Evolutionary conservation across 1,284 basidiomycete genomes (phyloP), one percentile per base, ranked within the genome.

Genomic region (Cerrena zonata): DNA sequence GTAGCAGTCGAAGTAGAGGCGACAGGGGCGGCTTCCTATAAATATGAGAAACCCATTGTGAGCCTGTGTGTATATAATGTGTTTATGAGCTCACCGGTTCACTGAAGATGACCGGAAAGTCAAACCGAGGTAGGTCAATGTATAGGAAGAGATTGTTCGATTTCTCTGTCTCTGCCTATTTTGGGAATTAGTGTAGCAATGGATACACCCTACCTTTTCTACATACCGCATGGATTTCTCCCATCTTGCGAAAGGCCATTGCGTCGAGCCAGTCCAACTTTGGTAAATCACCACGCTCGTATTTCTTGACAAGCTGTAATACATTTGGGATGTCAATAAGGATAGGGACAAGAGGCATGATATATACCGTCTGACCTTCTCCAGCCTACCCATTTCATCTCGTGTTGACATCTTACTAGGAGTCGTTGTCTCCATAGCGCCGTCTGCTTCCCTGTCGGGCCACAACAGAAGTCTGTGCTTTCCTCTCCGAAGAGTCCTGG

Each of bases 241-340:
- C 94, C 74, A 98, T 95, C 70, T 89, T 89, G 27, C 94, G 75
- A 67, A 96, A 98, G 1, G 90, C 86, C 65, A 96, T 73, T 56
- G 91, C 89, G 66, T 99, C 95, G 2, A 99, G 73, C 95, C 96
- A 99, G 56, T 97, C 94, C 1, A 91, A 86, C 64, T 93, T 91
- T 1, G 88, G 82, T n/a, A 99, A 74, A 65, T 97, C 94, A 0
- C 93, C 93, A 2, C 93, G 78, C 63, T 98, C 93, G 60, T 95
- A 94, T 64, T 94, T 94, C 75, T 98, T 98, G 52, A 98, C 88
- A 11, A 97, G 79, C 88, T 94, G 52, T 41, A 24, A 19, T 7
- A 2, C 19, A 44, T 12, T 34, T 3, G 11, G 3, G 30, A 19
- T 23, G 18, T 26, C 12, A 27, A 18, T 18, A n/a, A 27, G 30